Percentiles rank a stretch among this genome's conserved stretches.
phyloP scores from a whole-genome alignment of 306 rosid species.

The Medicago ruthenica region DNA sequence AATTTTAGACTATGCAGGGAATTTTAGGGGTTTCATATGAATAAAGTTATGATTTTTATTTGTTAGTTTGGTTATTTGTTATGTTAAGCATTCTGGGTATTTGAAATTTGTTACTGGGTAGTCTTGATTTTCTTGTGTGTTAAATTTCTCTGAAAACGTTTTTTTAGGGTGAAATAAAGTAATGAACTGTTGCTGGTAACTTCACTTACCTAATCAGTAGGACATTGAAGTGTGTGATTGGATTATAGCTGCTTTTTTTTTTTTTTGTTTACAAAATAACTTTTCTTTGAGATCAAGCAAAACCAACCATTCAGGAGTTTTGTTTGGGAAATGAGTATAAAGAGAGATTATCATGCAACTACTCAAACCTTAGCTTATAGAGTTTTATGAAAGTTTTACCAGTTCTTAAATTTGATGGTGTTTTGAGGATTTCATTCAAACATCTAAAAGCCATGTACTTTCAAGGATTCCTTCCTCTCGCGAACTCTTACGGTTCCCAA shows the following conservation, averaged over 20 bases:
- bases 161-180: constrained; percentile 10
- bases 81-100: neutral
- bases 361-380: neutral
- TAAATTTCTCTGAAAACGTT: constrained; percentile 3
- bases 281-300: constrained; percentile 17
- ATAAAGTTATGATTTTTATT: neutral
- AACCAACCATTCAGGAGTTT: neutral
- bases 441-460: neutral
- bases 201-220: constrained; percentile 16
- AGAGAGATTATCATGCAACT: constrained; percentile 11
- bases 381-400: constrained; percentile 22
- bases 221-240: neutral
- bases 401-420: neutral
- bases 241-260: neutral
- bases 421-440: constrained; percentile 3
- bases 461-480: neutral
- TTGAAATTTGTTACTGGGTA: constrained; percentile 33
- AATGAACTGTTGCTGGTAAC: constrained; percentile 9
- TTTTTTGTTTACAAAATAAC: neutral
- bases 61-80: neutral
- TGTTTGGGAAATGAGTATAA: constrained; percentile 17
- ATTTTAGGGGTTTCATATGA: neutral
- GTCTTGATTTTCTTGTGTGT: neutral
- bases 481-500: neutral
- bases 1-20: neutral